A percentile compares a stretch with the other conserved stretches of the same genome.
These are phyloP conservation scores for Haplographium delicatum DNA, from an alignment of 495 filamentous ascomycete genomes.

Conservation along the genomic window DNA sequence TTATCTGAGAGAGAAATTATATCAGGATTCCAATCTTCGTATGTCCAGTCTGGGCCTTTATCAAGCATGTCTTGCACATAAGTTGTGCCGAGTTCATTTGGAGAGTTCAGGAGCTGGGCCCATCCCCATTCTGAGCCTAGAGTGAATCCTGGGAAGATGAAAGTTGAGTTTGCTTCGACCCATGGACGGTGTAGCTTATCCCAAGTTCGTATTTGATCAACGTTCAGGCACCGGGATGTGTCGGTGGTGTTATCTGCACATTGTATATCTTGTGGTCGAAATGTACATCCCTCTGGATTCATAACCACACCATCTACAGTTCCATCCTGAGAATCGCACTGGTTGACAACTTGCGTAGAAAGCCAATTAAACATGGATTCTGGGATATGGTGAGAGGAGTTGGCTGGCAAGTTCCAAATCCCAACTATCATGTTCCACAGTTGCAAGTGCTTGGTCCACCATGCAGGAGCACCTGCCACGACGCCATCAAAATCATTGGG, in stretches of 20 bases:
- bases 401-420: conserved; percentile 33
- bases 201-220: conserved; percentile 49
- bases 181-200: conserved; percentile 48
- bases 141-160: conserved; percentile 47
- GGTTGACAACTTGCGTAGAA: conserved; percentile 51
- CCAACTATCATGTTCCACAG: conserved; percentile 39
- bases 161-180: conserved; percentile 42
- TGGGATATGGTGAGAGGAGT: conserved; percentile 46
- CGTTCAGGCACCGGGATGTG: conserved; percentile 46
- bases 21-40: conserved; percentile 32
- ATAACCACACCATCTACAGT: conserved; percentile 60
- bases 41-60: conserved; percentile 33
- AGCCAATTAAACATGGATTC: conserved; percentile 45
- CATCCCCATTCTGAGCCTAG: conserved; percentile 35
- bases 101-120: conserved; percentile 1
- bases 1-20: conserved; percentile 32
- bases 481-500: conserved; percentile 62
- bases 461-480: conserved; percentile 52
- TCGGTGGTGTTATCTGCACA: conserved; percentile 33
- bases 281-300: conserved; percentile 51
- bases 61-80: conserved; percentile 40
- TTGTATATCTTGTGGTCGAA: conserved; percentile 45
- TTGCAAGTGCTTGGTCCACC: conserved; percentile 47
- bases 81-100: conserved; percentile 35
- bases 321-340: conserved; percentile 64